Evolutionary conservation across 352 stramenopile species (phyloP), one percentile per base, ranked within the genome.

Genomic region (Phytophthora fragariae): DNA sequence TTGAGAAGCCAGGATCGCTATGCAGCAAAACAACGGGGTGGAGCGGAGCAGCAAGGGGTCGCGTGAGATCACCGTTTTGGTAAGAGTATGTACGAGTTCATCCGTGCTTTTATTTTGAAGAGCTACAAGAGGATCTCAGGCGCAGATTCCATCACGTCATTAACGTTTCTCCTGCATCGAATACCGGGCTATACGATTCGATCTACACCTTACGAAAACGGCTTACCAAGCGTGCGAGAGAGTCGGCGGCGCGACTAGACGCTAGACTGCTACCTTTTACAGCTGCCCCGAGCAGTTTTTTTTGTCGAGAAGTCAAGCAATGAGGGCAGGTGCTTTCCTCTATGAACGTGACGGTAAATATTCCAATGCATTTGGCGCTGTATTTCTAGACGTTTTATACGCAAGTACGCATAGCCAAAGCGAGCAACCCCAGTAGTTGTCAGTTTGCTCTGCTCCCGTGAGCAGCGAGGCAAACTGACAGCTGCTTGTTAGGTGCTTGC

Each of bases 81-180:
- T 76, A 66, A 0, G 27, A 59, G 0, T 81, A 73, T n/a, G 63
- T 77, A 1, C 21, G 64, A 15, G 14, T 15, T 17, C 75, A 81
- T 29, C 70, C 66, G 10, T 76, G 75, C 27, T 76, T 81, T 56
- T 81, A 79, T 31, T 53, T 79, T 5, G 66, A 81, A 55, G 66
- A 79, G 44, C 62, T 79, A 5, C 39, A 70, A 57, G 35, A n/a
- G 3, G 65, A 62, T 8, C 6, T 81, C 1, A 24, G 58, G 4
- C 14, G 41, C 8, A 39, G 19, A 6, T 75, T 81, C 24, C 15
- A 33, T 0, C 5, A 46, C 3, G 19, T 71, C 0, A 49, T 11
- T 12, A 77, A 63, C 27, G 19, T 58, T 1, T 74, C 63, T 1
- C 33, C 31, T 2, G 60, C 65, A 8, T 69, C 70, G 0, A 78